phyloP scores from a whole-genome alignment of 1,284 basidiomycete genomes.

The Trametes sp. region DNA sequence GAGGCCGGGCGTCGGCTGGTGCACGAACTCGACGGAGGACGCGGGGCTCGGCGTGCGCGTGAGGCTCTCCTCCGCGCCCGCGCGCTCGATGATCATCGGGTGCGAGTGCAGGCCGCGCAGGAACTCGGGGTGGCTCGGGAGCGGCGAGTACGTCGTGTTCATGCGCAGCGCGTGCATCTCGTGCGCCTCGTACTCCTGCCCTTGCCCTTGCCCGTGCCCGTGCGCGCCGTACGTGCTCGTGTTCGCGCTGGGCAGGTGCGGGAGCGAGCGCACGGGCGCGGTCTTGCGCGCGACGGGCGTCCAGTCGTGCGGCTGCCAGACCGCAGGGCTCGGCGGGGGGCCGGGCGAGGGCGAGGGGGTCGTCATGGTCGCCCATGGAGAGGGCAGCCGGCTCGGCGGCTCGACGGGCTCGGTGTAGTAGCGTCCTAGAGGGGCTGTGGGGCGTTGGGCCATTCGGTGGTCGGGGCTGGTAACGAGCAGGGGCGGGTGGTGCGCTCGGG shows the following conservation, averaged over 20 bases:
- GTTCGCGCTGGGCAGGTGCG: conserved; percentile 18
- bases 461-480: neutral
- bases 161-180: conserved; percentile 13
- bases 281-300: neutral
- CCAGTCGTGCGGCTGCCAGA: conserved; percentile 29
- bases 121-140: conserved; percentile 30
- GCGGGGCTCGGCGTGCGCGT: conserved; percentile 26
- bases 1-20: neutral
- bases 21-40: conserved; percentile 26
- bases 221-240: neutral
- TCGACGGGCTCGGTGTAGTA: conserved; percentile 20
- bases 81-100: conserved; percentile 26
- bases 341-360: conserved; percentile 28
- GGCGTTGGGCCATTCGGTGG: conserved; percentile 1
- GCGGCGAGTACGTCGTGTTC: conserved; percentile 25
- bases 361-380: conserved; percentile 28
- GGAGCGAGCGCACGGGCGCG: conserved; percentile 20
- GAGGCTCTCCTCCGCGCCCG: neutral
- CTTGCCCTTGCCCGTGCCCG: too few relatives aligned
- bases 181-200: conserved; percentile 6
- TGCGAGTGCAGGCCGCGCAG: conserved; percentile 27
- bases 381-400: conserved; percentile 16
- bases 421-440: neutral
- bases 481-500: neutral
- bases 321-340: conserved; percentile 28